phyloP scores from a whole-genome alignment of 2,329 filamentous ascomycete species.

The Epichloe sp. region DNA sequence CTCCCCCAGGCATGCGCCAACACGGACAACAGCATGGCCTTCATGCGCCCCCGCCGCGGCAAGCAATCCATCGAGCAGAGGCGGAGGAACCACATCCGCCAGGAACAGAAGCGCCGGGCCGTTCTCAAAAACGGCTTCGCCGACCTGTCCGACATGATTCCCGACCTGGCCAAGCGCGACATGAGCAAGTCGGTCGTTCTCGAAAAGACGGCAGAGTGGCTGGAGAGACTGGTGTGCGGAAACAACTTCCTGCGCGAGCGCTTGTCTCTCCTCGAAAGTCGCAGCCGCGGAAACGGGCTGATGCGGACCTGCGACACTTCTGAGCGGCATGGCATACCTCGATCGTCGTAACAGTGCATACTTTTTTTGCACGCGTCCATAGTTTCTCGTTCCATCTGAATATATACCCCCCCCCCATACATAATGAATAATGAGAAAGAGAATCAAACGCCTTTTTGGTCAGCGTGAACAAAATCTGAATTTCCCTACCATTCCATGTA shows the following conservation, averaged over 20 bases:
- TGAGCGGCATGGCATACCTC: too few relatives aligned
- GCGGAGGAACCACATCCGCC: constrained; percentile 1
- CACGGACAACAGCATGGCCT: neutral
- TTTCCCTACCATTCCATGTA: too few relatives aligned
- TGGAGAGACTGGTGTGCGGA: neutral
- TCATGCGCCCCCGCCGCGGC: neutral
- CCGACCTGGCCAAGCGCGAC: neutral
- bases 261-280: neutral
- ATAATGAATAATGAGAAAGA: too few relatives aligned
- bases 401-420: too few relatives aligned
- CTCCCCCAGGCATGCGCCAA: neutral
- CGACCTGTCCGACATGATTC: neutral
- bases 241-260: constrained; percentile 1
- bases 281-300: too few relatives aligned
- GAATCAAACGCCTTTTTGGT: too few relatives aligned
- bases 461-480: too few relatives aligned
- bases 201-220: constrained; percentile 1
- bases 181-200: neutral
- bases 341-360: too few relatives aligned
- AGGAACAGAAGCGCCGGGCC: neutral
- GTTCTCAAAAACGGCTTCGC: neutral
- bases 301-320: too few relatives aligned
- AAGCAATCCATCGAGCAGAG: neutral
- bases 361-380: too few relatives aligned
- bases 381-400: too few relatives aligned